Conservation (phyloP, 1,284 basidiomycete species). For the Blastosporella zonata region DNA sequence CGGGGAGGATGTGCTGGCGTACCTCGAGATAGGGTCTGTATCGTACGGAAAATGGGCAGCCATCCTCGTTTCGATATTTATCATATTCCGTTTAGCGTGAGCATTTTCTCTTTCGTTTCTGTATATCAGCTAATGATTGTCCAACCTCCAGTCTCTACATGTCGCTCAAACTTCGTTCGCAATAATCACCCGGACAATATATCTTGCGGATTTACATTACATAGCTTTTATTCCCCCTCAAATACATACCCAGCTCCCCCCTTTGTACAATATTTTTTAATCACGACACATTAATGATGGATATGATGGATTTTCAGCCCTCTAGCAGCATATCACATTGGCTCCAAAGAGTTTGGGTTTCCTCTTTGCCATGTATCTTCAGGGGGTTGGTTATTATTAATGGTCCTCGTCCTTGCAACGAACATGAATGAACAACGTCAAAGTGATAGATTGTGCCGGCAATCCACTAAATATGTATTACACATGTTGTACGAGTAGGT, state of each 20-base stretch:
- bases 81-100: conserved; percentile 35
- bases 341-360: too few relatives aligned
- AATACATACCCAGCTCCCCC: too few relatives aligned
- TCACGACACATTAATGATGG: not conserved
- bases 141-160: conserved; percentile 13
- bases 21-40: conserved; percentile 35
- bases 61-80: conserved; percentile 33
- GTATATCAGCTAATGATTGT: not conserved
- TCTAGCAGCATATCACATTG: too few relatives aligned
- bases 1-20: conserved; percentile 36
- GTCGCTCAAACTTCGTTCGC: conserved; percentile 17
- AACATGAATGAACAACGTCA: too few relatives aligned
- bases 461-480: not conserved
- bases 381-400: too few relatives aligned
- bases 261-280: too few relatives aligned
- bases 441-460: too few relatives aligned
- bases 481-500: not conserved
- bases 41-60: conserved; percentile 36
- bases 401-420: too few relatives aligned
- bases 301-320: too few relatives aligned
- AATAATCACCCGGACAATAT: conserved; percentile 2
- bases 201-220: not conserved
- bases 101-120: conserved; percentile 11
- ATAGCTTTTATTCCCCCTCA: too few relatives aligned
- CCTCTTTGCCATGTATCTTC: too few relatives aligned